Base-by-base conservation (phyloP, 495 filamentous ascomycete genomes). In the Talaromyces nanjingensis region DNA sequence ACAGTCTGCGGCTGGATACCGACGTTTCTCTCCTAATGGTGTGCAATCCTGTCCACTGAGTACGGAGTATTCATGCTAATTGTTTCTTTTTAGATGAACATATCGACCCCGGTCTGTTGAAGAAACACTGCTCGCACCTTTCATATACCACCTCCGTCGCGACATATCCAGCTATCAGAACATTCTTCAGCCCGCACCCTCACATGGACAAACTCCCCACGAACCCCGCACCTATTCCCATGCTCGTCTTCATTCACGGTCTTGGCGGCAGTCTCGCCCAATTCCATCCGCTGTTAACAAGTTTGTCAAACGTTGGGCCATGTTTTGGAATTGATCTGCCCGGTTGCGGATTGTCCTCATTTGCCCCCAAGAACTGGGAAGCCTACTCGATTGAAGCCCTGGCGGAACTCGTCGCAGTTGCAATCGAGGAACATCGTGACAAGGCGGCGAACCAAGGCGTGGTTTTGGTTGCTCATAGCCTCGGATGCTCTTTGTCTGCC, bases 181-280 rank as follows among this genome's bases (percentile, higher is more conserved):
- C 92, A 37, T 97, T 97, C 71, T 91, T 88, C 74, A 81, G 87
- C 49, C 85, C 84, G 25, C 93, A 97, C 74, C 86, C 88, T 8
- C 89, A 97, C 70, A 84, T 86, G 34, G 83, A 87, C 64, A 88
- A 91, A 69, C 83, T 97, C 3, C 91, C 91, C 0, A 81, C 76
- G 56, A 81, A 84, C 54, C 89, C 91, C 0, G 79, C 82, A 5
- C 86, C 91, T 1, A 74, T 96, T n/a, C 91, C 93, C 9, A 76
- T 97, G 8, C 74, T 97, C 6, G 93, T 97, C 27, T 96, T 96
- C 72, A 81, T 97, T 60, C 93, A 97, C 70, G 93, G 93, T 14
- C 82, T 98, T 37, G 93, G 93, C 22, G 93, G 93, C 31, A 96
- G 90, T 2, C 76, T 93, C 14, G 89, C 91, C 6, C 93, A 97